Base-by-base conservation (phyloP, 805 yeast species). In the Grigorovia yakushimaensis region DNA sequence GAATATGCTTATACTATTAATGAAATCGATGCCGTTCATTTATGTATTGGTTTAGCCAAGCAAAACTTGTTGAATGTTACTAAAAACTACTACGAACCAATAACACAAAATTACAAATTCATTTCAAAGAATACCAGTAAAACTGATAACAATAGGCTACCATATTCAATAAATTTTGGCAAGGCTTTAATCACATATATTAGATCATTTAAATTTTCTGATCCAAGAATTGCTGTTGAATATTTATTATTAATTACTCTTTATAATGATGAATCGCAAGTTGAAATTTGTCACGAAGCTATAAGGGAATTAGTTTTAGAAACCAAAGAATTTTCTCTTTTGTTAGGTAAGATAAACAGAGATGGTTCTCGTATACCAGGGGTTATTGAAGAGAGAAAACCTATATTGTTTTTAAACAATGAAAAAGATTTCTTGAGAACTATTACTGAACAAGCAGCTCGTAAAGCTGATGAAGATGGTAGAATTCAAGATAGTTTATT, bases 201-300 rank as follows among this genome's bases (percentile, higher is more conserved):
- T 10, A 76, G 88, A 51, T 78, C 82, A 17, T 91, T 93, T 72
- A 82, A 88, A 57, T 77, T 78, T 49, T 78, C 91, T 38, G 95
- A 88, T 66, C 95, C 98, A 21, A 78, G 82, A 57, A 86, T 84
- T 48, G 97, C 97, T 0, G 84, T 86, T n/a, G 96, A 91, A 62
- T 93, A 93, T 60, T 67, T 91, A 45, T 73, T 84, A 22, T 69
- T 85, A 54, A 80, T 88, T 23, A 81, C 86, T 43, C 57, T 88
- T 55, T 67, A 72, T 52, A 69, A 58, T 11, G 65, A 62, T 21
- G 67, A 72, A 53, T 68, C 59, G 15, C 83, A 81, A 51, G 65
- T 73, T 2, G 68, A 73, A 39, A 68, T 82, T 41, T 79, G 86
- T 51, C 88, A 84, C 57, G 89, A 84, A 55, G 82, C 94, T 0